Base-by-base conservation (phyloP, 768 basidiomycete species). In the Amyloporia xantha region DNA sequence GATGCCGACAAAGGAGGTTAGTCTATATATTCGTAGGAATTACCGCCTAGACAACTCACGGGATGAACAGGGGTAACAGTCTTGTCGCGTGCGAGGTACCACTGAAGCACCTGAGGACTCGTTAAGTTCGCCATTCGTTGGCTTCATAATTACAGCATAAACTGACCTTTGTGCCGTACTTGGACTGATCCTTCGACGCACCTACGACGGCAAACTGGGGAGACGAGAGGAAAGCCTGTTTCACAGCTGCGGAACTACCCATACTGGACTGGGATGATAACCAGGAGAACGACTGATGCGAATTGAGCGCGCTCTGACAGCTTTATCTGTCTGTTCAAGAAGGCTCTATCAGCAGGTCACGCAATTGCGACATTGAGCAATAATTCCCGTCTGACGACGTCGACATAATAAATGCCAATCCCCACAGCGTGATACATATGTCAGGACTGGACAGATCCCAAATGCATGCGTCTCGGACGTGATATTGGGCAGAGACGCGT, bases 181-280 rank as follows among this genome's bases (percentile, higher is more conserved):
- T 92, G 49, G 70, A 71, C 58, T 77, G 73, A 65, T 91, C 84
- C 53, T 81, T 90, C 38, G 86, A 91, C 3, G 88, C 88, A 20
- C 91, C 90, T 12, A 89, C 79, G 23, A 92, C 89, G 26, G 88
- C 91, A 48, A 75, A 93, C 52, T 70, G 61, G 5, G 82, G 71
- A 11, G 79, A 76, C 6, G 76, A 69, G 36, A 91, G 62, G 66
- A 91, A 91, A 33, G 62, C 57, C 37, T 62, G 66, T 56, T 73
- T 68, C 49, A 77, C 76, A 50, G 81, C 72, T 37, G 69, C 58
- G n/a, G 55, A 45, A 25, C 56, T 53, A 67, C 53, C 10, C 56
- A 59, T 63, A 42, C 17, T 26, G 19, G 23, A 6, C 12, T 21
- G 27, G 20, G 25, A 27, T 26, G 26, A 21, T 20, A 19, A 25